These are phyloP conservation scores for Dothideomycetidae sp. DNA, from an alignment of 2,329 filamentous ascomycete genomes.

Conservation along the genomic window DNA sequence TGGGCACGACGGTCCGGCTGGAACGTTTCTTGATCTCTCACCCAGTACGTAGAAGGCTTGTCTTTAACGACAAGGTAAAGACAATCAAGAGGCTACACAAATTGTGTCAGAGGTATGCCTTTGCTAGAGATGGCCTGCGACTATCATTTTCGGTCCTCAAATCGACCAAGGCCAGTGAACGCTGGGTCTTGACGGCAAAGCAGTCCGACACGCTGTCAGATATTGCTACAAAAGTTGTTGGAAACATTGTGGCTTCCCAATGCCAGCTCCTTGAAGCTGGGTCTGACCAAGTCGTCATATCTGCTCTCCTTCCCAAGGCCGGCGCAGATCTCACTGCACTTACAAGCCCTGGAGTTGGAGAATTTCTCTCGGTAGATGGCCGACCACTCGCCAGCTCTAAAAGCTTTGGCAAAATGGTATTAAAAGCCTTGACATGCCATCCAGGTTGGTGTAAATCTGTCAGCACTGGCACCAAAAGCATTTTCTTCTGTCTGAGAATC, in stretches of 20 bases:
- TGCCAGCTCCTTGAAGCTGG: slow-evolving; percentile 34
- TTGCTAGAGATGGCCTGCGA: slow-evolving; percentile 50
- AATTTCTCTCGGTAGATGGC: slow-evolving; percentile 54
- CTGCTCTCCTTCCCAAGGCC: slow-evolving; percentile 44
- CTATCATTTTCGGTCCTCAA: slow-evolving; percentile 47
- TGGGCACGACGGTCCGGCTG: slow-evolving; percentile 56
- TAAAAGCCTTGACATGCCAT: slow-evolving; percentile 38
- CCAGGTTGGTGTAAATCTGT: slow-evolving; percentile 22
- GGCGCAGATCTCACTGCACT: slow-evolving; percentile 30
- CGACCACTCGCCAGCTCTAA: slow-evolving; percentile 45
- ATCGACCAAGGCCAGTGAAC: slow-evolving; percentile 33
- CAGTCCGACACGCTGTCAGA: slow-evolving; percentile 38
- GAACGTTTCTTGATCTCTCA: slow-evolving; percentile 44
- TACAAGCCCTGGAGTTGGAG: slow-evolving; percentile 23
- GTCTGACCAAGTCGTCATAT: slow-evolving; percentile 32
- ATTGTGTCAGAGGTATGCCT: slow-evolving; percentile 48
- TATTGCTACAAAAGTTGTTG: slow-evolving; percentile 48
- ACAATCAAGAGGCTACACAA: slow-evolving; percentile 43
- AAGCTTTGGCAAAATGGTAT: slow-evolving; percentile 47
- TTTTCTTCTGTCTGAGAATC: slow-evolving; percentile 52
- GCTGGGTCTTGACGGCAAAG: slow-evolving; percentile 51
- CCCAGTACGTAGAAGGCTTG: slow-evolving; percentile 48
- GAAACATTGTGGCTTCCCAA: slow-evolving; percentile 40
- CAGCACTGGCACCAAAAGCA: slow-evolving; percentile 27
- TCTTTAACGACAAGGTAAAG: slow-evolving; percentile 44